Evolutionary conservation across 2,329 filamentous ascomycete genomes (phyloP), one percentile per base, ranked within the genome.

Genomic region (Aspergillus brasiliensis): DNA sequence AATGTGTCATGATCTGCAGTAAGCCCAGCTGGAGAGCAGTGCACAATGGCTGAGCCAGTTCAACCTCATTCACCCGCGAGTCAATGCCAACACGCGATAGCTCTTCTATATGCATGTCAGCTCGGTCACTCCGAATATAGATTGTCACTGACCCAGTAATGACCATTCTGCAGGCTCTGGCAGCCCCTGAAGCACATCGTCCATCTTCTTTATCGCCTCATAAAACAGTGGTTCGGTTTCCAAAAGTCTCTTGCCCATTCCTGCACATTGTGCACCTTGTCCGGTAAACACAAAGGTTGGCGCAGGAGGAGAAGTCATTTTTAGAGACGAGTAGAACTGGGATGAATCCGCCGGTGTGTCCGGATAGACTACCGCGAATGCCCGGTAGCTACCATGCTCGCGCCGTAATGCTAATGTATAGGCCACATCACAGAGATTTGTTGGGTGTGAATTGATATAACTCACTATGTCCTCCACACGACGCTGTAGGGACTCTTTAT

Each of bases 281-380:
- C 75, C 75, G 3, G 75, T 76, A 54, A 77, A 77, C 19, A 76
- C 66, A 54, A 75, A 77, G 5, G 64, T 68, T 15, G 77, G 46
- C 8, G 5, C 6, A 23, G 1, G 66, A 65, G 25, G 10, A 38
- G 28, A 2, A 31, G 28, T 5, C n/a, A 11, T 53, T 19, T 37
- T 17, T 2, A n/a, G n/a, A 15, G 8, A 10, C 5, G 17, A 15
- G 2, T 51, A n/a, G n/a, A 51, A 51, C 0, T 11, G 34, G 2
- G 31, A 21, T 8, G 2, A 3, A 2, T 31, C n/a, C 8, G 21
- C 5, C 8, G 27, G 13, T 5, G n/a, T 15, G 8, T 34, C 7
- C 10, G 27, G 27, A 5, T 28, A 31, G 6, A 28, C 8, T 53
- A 51, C n/a, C 19, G n/a, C 34, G 8, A 15, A 34, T 27, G n/a